A percentile compares a stretch with the other conserved stretches of the same genome.
Conservation (phyloP, 2,329 filamentous ascomycete species). For the Fusarium circinatum region DNA sequence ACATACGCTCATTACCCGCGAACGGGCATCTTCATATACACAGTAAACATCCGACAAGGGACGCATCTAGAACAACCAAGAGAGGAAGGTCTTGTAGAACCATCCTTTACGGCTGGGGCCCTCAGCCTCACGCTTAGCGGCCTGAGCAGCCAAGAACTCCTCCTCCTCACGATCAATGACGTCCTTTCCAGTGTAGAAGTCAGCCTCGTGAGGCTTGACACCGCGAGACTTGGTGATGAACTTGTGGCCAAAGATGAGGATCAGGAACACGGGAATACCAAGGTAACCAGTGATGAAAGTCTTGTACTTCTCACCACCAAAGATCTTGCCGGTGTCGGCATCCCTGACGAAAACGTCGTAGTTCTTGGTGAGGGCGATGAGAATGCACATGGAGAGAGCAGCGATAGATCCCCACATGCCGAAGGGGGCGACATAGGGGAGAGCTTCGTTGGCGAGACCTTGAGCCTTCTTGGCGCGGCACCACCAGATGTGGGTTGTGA, state of each 20-base stretch:
- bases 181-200: slow-evolving; percentile 79
- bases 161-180: slow-evolving; percentile 78
- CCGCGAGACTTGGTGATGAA: slow-evolving; percentile 62
- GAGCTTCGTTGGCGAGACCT: slow-evolving; percentile 61
- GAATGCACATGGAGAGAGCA: slow-evolving; percentile 74
- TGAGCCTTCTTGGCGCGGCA: slow-evolving; percentile 71
- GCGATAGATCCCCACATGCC: slow-evolving; percentile 75
- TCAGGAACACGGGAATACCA: slow-evolving; percentile 79
- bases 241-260: slow-evolving; percentile 77
- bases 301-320: slow-evolving; percentile 74
- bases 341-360: slow-evolving; percentile 75
- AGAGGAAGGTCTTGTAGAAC: slow-evolving; percentile 52
- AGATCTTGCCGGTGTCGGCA: neutral
- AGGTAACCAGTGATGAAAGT: slow-evolving; percentile 82
- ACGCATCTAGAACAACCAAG: slow-evolving; percentile 51
- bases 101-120: slow-evolving; percentile 43
- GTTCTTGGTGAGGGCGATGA: slow-evolving; percentile 86
- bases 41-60: neutral
- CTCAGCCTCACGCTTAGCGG: slow-evolving; percentile 41
- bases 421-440: slow-evolving; percentile 76
- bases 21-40: slow-evolving; percentile 9
- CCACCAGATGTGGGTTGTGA: slow-evolving; percentile 75
- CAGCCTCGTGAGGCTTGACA: slow-evolving; percentile 67
- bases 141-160: slow-evolving; percentile 66
- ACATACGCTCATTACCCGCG: slow-evolving; percentile 22